Percentiles rank a stretch among this genome's conserved stretches.
Conservation (phyloP, 2,329 filamentous ascomycete species). For the Ceratocystis albifundus region DNA sequence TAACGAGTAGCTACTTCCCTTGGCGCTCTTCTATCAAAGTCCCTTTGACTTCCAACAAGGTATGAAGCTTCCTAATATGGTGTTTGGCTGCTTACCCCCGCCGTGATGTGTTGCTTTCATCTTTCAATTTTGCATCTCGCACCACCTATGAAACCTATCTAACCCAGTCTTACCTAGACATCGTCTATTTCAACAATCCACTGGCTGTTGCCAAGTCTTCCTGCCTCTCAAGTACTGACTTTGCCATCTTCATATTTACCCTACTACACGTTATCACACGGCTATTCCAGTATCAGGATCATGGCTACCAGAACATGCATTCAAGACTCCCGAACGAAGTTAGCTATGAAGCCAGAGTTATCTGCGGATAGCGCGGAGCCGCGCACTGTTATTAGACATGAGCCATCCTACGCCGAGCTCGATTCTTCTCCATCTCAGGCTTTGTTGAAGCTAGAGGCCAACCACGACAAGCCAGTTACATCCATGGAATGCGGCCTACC, state of each 20-base stretch:
- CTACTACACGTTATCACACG: neutral
- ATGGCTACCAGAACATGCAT: neutral
- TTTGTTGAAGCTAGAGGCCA: neutral
- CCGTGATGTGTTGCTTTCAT: neutral
- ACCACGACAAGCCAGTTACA: neutral
- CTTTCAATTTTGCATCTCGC: neutral
- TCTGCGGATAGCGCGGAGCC: neutral
- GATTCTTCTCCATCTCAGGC: neutral
- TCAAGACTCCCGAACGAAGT: neutral
- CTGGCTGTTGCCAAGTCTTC: no score
- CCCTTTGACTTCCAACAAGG: neutral
- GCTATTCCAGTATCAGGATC: neutral
- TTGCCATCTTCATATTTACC: neutral
- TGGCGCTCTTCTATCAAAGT: neutral
- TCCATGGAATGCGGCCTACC: neutral
- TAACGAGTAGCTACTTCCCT: neutral
- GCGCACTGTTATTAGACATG: neutral
- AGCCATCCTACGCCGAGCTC: neutral
- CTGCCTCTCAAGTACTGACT: no score
- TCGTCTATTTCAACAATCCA: no score
- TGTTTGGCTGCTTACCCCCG: neutral
- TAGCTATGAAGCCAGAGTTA: neutral
- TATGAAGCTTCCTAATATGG: neutral
- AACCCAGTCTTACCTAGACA: neutral
- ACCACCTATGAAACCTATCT: neutral